Evolutionary conservation across 2,329 filamentous ascomycete species (phyloP).

Genomic region (Exophiala dermatitidis): DNA sequence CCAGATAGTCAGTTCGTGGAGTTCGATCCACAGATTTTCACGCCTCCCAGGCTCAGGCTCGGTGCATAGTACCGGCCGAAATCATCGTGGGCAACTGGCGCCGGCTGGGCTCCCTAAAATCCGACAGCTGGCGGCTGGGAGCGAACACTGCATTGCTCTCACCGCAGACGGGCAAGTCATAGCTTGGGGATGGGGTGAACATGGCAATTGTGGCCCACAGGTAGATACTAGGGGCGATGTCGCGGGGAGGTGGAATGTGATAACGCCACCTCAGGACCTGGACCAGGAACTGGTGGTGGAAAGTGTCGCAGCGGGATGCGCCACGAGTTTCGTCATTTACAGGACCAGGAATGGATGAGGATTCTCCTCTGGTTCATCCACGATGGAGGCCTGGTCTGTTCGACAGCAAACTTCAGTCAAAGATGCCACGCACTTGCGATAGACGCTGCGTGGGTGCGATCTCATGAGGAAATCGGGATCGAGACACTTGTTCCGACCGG

Average conservation of each 20-base stretch:
- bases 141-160: conserved; percentile 78
- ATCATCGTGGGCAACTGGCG: conserved; percentile 76
- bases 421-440: conserved; percentile 42
- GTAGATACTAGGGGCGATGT: conserved; percentile 57
- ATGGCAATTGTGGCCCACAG: conserved; percentile 82
- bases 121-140: conserved; percentile 66
- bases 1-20: conserved; percentile 12
- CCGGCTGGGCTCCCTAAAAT: conserved; percentile 55
- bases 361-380: background rate
- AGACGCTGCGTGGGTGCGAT: conserved; percentile 44
- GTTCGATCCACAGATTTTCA: conserved; percentile 50
- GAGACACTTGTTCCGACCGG: too few relatives aligned
- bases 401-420: conserved; percentile 32
- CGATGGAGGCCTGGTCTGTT: background rate
- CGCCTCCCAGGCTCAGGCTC: conserved; percentile 54
- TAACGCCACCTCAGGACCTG: conserved; percentile 34
- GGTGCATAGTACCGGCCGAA: conserved; percentile 63
- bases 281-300: conserved; percentile 45
- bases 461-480: conserved; percentile 27
- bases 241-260: conserved; percentile 59
- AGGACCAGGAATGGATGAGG: conserved; percentile 13
- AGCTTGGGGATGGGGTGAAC: conserved; percentile 95
- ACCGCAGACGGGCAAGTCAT: conserved; percentile 60
- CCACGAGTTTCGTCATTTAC: conserved; percentile 68
- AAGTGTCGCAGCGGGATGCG: conserved; percentile 74